Evolutionary conservation across 1,284 basidiomycete genomes (phyloP), one percentile per base, ranked within the genome.

Genomic region (Ceratobasidium sp.): DNA sequence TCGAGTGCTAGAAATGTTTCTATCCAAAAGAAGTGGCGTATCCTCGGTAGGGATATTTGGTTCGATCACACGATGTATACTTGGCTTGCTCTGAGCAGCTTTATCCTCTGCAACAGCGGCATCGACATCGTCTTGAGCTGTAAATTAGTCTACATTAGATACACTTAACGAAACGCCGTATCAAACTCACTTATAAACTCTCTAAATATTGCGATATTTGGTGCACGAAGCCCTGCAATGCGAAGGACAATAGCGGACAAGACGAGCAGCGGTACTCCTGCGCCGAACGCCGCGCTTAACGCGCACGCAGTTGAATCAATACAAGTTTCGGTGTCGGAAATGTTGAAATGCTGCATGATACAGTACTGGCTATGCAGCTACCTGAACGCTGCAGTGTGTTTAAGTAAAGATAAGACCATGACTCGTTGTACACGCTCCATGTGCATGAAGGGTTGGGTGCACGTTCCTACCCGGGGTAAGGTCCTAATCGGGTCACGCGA

Each of bases 151-250:
- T 27, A 41, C 44, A 44, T 45, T 54, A 59, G 24, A 45, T 45
- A 22, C 14, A 56, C 36, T 27, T 17, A 45, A 22, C 41, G 45
- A 41, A n/a, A 27, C 22, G 44, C 24, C 17, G 6, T 29, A 2
- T 17, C 57, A 59, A 45, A 60, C 67, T 47, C 36, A 71, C 67
- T 47, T 33, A 71, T 60, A 60, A 71, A 71, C 17, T 71, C 48
- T 15, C 41, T 54, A 41, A 71, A 71, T 27, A 36, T 50, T 9
- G 41, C 11, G 11, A 50, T 47, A 45, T 47, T 24, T 15, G 67
- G 54, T 36, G 24, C 24, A 7, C 31, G n/a, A 11, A 41, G 36
- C 3, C 67, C 67, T 14, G 36, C 14, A n/a, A 59, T 9, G 15
- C 31, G 44, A 29, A 45, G 24, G 31, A n/a, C 24, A 47, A n/a